Evolutionary conservation across 1,284 basidiomycete species (phyloP), one percentile per base, ranked within the genome.

Genomic region (Waitea zeae): DNA sequence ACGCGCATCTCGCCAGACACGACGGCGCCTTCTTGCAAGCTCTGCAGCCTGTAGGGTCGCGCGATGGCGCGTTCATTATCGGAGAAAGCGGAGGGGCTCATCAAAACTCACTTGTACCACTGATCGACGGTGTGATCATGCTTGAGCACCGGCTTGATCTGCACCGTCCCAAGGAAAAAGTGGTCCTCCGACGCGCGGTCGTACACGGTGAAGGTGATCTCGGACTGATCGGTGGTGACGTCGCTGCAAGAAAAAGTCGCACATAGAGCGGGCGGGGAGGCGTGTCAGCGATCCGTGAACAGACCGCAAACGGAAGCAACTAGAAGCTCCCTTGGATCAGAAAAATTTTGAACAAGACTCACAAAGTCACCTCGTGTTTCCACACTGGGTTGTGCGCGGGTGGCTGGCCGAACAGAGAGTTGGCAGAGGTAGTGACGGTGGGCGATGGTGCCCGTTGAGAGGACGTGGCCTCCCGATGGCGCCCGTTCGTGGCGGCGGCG

Each of bases 321-420:
- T n/a, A n/a, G n/a, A n/a, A n/a, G n/a, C n/a, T n/a, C n/a, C n/a
- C n/a, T n/a, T n/a, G n/a, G n/a, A n/a, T n/a, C n/a, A n/a, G n/a
- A n/a, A 26, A 26, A 26, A 7, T 9, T 26, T n/a, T 7, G 24
- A 26, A 26, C 24, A 26, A 7, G 24, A 70, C 88, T 60, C 56
- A 92, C 89, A 96, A 96, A 27, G 86, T 81, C 32, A 97, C 93
- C 56, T 97, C 82, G 56, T 97, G 90, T 60, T 98, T 97, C 95
- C 95, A 99, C 12, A 93, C 79, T 9, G 95, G 93, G 59, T 92
- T 96, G 50, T 86, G 74, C 29, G 82, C 64, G 31, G 70, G 73
- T 34, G 69, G 55, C 38, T 70, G 63, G 40, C 70, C 70, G 45
- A 82, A 77, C 30, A 81, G 60, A 14, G 67, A 61, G 20, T 61